These are phyloP conservation scores for Bretschneidera sinensis DNA, from an alignment of 345 rosid genomes.

Conservation along the genomic window DNA sequence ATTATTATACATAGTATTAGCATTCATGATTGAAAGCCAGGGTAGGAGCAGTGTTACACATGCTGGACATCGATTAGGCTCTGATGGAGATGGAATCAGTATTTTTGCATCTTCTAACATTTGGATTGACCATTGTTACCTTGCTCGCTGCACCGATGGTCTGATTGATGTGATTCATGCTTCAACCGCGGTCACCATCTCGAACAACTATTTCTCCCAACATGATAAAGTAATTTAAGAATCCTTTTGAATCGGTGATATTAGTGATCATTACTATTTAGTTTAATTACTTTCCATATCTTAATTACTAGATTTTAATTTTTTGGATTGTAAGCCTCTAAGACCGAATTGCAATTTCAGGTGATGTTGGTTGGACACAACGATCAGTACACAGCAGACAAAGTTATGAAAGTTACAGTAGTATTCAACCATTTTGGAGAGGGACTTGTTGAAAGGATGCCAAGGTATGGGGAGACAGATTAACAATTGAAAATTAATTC, in stretches of 20 bases:
- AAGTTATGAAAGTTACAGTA: constrained; percentile 77
- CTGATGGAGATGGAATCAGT: constrained; percentile 74
- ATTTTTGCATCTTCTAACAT: constrained; percentile 65
- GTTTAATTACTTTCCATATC: no score
- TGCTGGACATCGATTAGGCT: constrained; percentile 59
- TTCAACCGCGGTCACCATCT: constrained; percentile 70
- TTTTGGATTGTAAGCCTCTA: neutral
- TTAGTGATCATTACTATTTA: no score
- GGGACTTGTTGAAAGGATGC: constrained; percentile 91
- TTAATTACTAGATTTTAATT: no score
- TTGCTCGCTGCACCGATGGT: constrained; percentile 66
- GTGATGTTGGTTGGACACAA: constrained; percentile 85
- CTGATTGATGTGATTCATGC: constrained; percentile 83
- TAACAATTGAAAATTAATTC: no score
- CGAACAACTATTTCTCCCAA: constrained; percentile 76
- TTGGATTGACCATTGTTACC: constrained; percentile 85
- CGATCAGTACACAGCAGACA: constrained; percentile 62
- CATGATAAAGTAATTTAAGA: constrained; percentile 54
- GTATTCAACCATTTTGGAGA: constrained; percentile 79
- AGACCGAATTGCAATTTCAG: constrained; percentile 18
- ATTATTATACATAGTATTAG: constrained; percentile 83
- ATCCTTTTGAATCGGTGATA: no score
- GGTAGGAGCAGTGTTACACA: constrained; percentile 31
- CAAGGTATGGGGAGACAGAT: constrained; percentile 55
- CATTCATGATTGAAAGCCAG: constrained; percentile 80